Percentiles rank a stretch among this genome's conserved stretches.
Conservation (phyloP, 2,329 filamentous ascomycete genomes). For the Trichoderma sp. region DNA sequence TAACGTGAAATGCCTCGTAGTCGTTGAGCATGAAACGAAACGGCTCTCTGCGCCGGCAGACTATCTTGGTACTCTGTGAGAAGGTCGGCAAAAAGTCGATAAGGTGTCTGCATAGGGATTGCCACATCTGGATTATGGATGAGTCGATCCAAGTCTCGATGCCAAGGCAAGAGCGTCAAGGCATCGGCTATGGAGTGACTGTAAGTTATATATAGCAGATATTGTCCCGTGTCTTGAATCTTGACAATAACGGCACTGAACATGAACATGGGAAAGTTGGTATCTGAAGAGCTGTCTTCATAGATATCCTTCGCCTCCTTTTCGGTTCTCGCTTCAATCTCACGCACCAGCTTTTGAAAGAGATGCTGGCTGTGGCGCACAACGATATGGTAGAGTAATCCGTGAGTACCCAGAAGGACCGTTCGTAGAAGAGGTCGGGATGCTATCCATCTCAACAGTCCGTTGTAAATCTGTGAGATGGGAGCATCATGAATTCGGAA, state of each 20-base stretch:
- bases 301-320: slow-evolving; percentile 24
- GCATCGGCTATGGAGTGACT: slow-evolving; percentile 39
- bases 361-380: slow-evolving; percentile 25
- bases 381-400: slow-evolving; percentile 30
- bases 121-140: slow-evolving; percentile 25
- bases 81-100: slow-evolving; percentile 34
- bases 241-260: slow-evolving; percentile 30
- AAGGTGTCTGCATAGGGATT: slow-evolving; percentile 28
- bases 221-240: slow-evolving; percentile 19
- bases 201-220: slow-evolving; percentile 31
- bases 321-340: slow-evolving; percentile 25
- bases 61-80: slow-evolving; percentile 32
- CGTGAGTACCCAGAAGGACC: slow-evolving; percentile 26
- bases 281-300: slow-evolving; percentile 22
- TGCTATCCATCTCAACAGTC: slow-evolving; percentile 28
- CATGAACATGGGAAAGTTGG: slow-evolving; percentile 31
- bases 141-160: slow-evolving; percentile 34
- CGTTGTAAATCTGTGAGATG: slow-evolving; percentile 27
- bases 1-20: slow-evolving; percentile 38
- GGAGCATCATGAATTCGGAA: slow-evolving; percentile 28
- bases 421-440: slow-evolving; percentile 32
- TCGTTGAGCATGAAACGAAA: slow-evolving; percentile 31
- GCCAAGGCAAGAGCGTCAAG: slow-evolving; percentile 33
- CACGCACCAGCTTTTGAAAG: slow-evolving; percentile 28
- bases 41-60: slow-evolving; percentile 28